A percentile compares a stretch with the other conserved stretches of the same genome.
Evolutionary conservation across 2,329 filamentous ascomycete genomes (phyloP).

Genomic region (Tolypocladium guangdongense): DNA sequence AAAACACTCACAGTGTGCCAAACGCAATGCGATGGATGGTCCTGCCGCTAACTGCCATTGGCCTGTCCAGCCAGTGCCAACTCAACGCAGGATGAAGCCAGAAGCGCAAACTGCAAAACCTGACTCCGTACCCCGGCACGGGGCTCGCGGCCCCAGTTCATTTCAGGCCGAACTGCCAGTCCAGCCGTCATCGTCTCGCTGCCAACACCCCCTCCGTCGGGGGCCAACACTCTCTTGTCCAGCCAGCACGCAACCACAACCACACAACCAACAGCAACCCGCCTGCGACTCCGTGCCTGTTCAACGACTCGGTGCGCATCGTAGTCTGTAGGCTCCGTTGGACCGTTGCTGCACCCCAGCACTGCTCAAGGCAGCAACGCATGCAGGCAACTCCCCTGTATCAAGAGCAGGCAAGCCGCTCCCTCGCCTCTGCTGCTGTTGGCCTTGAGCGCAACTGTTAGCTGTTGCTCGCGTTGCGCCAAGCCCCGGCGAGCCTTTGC

Average conservation of each 20-base stretch:
- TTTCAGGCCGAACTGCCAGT: too few species aligned
- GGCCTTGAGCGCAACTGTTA: too few species aligned
- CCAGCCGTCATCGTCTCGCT: too few species aligned
- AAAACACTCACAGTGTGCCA: constrained; percentile 2
- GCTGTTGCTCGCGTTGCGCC: not conserved
- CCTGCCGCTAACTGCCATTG: not conserved
- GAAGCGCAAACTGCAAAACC: constrained; percentile 1
- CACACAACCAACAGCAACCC: not conserved
- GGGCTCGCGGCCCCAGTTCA: not conserved
- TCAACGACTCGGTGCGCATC: not conserved
- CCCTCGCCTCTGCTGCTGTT: not conserved
- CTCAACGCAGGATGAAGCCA: not conserved
- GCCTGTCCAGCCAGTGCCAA: not conserved
- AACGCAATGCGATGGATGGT: not conserved
- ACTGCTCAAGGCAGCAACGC: not conserved
- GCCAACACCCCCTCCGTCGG: too few species aligned
- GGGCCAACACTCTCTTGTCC: too few species aligned
- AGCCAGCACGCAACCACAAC: too few species aligned
- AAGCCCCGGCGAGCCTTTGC: too few species aligned
- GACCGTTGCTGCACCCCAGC: not conserved
- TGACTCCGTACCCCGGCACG: not conserved
- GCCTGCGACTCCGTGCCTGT: not conserved
- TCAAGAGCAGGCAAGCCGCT: not conserved
- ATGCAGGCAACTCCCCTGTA: not conserved
- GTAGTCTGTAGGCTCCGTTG: too few species aligned